phyloP scores from a whole-genome alignment of 345 rosid genomes.

The Acer yangbiense region DNA sequence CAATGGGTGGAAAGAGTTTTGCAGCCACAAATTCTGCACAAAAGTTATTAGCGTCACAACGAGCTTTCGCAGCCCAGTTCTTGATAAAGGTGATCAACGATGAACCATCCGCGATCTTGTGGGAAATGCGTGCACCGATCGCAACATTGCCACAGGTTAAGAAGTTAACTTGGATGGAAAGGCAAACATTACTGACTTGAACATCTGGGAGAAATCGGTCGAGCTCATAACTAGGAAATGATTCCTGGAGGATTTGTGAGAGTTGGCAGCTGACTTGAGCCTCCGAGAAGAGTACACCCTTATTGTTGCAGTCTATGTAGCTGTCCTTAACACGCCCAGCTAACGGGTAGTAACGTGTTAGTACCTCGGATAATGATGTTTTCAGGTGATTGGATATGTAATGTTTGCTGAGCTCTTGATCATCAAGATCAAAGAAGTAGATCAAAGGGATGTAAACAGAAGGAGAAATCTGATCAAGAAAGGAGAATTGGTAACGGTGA shows the following conservation, averaged over 20 bases:
- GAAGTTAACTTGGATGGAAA: constrained; percentile 2
- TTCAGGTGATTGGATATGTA: constrained; percentile 17
- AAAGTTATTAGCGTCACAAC: background rate
- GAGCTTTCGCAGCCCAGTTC: constrained; percentile 10
- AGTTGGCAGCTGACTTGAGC: constrained; percentile 2
- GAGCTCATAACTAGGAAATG: background rate
- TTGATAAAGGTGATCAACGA: background rate
- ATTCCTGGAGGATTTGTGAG: background rate
- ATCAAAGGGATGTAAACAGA: constrained; percentile 39
- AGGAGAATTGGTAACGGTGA: constrained; percentile 32
- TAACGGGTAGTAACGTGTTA: background rate
- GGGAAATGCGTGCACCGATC: background rate
- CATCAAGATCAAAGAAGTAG: constrained; percentile 31
- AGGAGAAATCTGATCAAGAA: constrained; percentile 40
- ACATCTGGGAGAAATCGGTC: background rate
- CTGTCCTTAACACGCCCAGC: no score
- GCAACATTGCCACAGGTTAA: background rate
- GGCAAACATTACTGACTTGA: background rate
- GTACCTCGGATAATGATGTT: background rate
- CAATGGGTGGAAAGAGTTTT: constrained; percentile 33
- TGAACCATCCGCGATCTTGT: constrained; percentile 4
- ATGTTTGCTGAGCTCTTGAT: background rate
- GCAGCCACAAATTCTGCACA: constrained; percentile 28
- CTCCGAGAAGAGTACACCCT: background rate
- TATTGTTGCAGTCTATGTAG: background rate